Evolutionary conservation across 306 rosid species (phyloP), one percentile per base, ranked within the genome.

Genomic region (Hippophae rhamnoides): DNA sequence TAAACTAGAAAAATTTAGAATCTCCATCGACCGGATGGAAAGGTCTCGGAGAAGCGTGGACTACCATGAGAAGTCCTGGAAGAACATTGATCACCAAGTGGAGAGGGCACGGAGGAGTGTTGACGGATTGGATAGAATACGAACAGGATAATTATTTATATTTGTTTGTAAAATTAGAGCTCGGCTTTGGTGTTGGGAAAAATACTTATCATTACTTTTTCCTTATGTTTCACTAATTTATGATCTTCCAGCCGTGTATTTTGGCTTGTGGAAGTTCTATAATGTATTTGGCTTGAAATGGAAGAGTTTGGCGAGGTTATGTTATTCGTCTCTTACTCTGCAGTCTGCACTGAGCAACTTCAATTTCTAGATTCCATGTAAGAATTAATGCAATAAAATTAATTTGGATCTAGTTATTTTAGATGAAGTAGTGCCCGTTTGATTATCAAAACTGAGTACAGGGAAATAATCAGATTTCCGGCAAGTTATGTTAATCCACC

Each of bases 41-140:
- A 81, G 86, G 77, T 86, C 97, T 27, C 72, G 95, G 68, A 84
- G 93, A 70, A 89, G 93, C 51, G 93, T 89, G 44, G 95, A 89
- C 64, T 84, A 86, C 67, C 95, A 86, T 10, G 97, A 89, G 68
- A 89, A 86, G 86, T 84, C 95, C 53, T 72, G 95, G 43, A 89
- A 86, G 63, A 89, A 87, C 74, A 51, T 86, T 3, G 93, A 84
- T 50, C 87, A 82, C 75, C 95, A 76, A 68, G 50, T 89, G 69
- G 97, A 89, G 69, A 80, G 90, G 64, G 95, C 70, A 18, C 69
- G 95, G 67, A 89, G 86, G 84, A 89, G 97, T 59, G 95, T 86
- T 43, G 95, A 89, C 50, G 78, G 86, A 52, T 65, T 89, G 68
- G 95, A 89, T 70, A 89, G 97, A 82, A 69, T 89, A 80, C 81